Conservation (phyloP, 1,284 basidiomycete species). For the Takashimella tepidaria region DNA sequence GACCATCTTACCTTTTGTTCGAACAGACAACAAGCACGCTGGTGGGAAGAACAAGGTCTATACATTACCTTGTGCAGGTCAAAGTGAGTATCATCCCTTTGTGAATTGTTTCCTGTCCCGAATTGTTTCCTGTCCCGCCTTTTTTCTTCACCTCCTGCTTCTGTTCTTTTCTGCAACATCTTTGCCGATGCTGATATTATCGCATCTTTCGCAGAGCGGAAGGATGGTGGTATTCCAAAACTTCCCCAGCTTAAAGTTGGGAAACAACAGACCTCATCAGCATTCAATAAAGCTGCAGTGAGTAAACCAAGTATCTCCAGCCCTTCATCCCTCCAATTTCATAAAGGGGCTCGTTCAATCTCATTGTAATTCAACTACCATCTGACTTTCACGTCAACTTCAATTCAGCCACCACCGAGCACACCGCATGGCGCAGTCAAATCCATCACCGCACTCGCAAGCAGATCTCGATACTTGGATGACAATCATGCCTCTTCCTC, state of each 20-base stretch:
- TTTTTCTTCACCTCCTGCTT: neutral
- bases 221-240: constrained; percentile 73
- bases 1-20: no score
- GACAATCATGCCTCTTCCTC: constrained; percentile 46
- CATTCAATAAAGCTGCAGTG: constrained; percentile 53
- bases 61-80: constrained; percentile 24
- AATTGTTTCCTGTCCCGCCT: no score
- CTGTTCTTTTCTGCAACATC: no score
- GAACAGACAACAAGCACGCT: constrained; percentile 20
- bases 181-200: no score
- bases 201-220: constrained; percentile 59
- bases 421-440: constrained; percentile 5
- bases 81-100: constrained; percentile 23
- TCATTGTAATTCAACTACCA: neutral
- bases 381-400: neutral
- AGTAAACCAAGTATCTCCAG: no score
- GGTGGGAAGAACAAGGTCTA: constrained; percentile 35
- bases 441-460: constrained; percentile 12
- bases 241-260: constrained; percentile 51
- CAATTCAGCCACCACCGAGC: constrained; percentile 3
- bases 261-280: constrained; percentile 25
- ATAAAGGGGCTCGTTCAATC: no score
- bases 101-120: no score
- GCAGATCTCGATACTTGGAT: constrained; percentile 12
- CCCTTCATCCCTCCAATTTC: no score